phyloP scores from a whole-genome alignment of 768 basidiomycete species.

The Tricholoma bakamatsutake region DNA sequence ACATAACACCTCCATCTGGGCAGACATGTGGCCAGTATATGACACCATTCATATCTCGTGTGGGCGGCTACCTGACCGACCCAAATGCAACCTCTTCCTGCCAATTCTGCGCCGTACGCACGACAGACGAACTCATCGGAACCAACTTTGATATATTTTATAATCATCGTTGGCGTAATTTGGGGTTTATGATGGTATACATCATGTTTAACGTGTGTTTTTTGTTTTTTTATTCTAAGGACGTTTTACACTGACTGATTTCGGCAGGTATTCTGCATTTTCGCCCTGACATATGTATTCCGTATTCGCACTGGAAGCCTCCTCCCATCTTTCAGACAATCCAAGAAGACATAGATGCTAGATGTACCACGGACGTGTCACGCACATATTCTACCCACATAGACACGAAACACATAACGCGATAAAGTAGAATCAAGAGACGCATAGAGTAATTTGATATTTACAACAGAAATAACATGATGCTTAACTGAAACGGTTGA shows the following conservation, averaged over 20 bases:
- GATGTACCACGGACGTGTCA: neutral
- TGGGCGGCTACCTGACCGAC: constrained; percentile 59
- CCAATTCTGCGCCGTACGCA: constrained; percentile 48
- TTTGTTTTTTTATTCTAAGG: constrained; percentile 3
- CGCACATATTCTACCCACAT: neutral
- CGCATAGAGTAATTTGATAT: neutral
- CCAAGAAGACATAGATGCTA: neutral
- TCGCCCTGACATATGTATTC: constrained; percentile 51
- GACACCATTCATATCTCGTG: constrained; percentile 37
- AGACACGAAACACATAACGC: too few relatives aligned
- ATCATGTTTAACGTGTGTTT: constrained; percentile 38
- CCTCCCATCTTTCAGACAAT: constrained; percentile 15
- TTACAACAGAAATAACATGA: too few relatives aligned
- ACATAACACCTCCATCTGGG: constrained; percentile 52
- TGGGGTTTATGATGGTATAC: constrained; percentile 45
- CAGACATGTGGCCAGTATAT: constrained; percentile 53
- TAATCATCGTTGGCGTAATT: constrained; percentile 42
- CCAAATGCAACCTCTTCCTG: constrained; percentile 44
- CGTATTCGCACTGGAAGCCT: constrained; percentile 34
- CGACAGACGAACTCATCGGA: constrained; percentile 51
- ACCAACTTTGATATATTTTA: constrained; percentile 58
- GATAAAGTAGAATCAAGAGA: neutral
- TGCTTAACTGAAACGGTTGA: too few relatives aligned
- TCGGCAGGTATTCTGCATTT: constrained; percentile 38
- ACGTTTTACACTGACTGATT: neutral